Percentiles rank a stretch among this genome's conserved stretches.
Conservation (phyloP, 2,329 filamentous ascomycete genomes). For the Dryadomyces sulphureus region DNA sequence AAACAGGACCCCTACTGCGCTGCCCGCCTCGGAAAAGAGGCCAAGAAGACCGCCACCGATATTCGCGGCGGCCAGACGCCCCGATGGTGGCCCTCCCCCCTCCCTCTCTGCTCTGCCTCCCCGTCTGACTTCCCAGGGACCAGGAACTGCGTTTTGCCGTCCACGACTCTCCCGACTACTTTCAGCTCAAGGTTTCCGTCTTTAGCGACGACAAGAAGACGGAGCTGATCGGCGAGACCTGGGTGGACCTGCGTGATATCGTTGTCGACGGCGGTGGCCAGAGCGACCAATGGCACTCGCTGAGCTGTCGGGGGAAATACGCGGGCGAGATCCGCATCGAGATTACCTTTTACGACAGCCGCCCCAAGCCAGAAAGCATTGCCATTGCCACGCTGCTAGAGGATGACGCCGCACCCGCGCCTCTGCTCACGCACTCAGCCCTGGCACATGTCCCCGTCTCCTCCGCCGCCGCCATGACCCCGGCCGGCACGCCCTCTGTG, state of each 20-base stretch:
- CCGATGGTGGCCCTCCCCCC: constrained; percentile 50
- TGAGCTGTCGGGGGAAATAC: constrained; percentile 86
- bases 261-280: constrained; percentile 81
- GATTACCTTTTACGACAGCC: constrained; percentile 86
- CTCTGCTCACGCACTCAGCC: not conserved
- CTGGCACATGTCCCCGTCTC: not conserved
- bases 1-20: constrained; percentile 98
- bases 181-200: constrained; percentile 84
- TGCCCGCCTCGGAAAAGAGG: constrained; percentile 84
- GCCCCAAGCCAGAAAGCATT: constrained; percentile 74
- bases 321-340: constrained; percentile 90
- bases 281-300: constrained; percentile 78
- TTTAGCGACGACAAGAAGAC: constrained; percentile 99
- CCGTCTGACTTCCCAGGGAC: constrained; percentile 49
- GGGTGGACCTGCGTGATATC: constrained; percentile 70
- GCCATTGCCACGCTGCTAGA: too few relatives aligned
- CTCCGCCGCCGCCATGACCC: constrained; percentile 32
- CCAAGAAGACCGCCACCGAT: constrained; percentile 92
- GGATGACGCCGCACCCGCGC: too few relatives aligned
- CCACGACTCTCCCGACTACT: constrained; percentile 93
- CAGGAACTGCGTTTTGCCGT: constrained; percentile 93
- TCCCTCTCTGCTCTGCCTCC: not conserved
- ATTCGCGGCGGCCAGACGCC: constrained; percentile 90
- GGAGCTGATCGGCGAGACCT: constrained; percentile 88
- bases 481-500: constrained; percentile 19